These are phyloP conservation scores for Rhizoctonia solani DNA, from an alignment of 1,284 basidiomycete genomes.

Conservation along the genomic window DNA sequence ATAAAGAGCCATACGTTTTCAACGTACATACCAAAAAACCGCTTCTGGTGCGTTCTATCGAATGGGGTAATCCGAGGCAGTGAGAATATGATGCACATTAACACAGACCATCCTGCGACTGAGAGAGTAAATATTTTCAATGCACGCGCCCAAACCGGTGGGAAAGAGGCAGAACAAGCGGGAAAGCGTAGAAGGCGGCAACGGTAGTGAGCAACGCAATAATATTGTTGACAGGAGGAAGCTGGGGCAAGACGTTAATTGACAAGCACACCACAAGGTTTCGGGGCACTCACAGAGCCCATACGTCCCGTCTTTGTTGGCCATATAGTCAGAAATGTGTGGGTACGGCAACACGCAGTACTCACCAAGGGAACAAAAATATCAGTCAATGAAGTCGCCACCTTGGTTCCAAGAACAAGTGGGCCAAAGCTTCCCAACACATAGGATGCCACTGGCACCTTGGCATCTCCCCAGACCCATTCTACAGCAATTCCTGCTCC, in stretches of 20 bases:
- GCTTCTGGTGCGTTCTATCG: constrained; percentile 85
- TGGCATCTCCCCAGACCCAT: constrained; percentile 46
- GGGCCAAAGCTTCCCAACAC: constrained; percentile 65
- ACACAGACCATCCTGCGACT: constrained; percentile 53
- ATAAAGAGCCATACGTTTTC: constrained; percentile 91
- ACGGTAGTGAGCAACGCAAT: constrained; percentile 76
- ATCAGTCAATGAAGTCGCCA: constrained; percentile 73
- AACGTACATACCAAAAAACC: constrained; percentile 82
- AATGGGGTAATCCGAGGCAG: constrained; percentile 65
- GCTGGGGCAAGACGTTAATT: constrained; percentile 40
- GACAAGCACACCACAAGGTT: neutral
- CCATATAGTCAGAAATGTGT: neutral
- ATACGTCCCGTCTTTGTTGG: constrained; percentile 68
- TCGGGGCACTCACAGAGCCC: constrained; percentile 52
- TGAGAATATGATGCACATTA: constrained; percentile 64
- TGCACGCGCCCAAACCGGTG: constrained; percentile 66
- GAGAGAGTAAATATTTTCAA: constrained; percentile 54
- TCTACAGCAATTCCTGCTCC: constrained; percentile 42
- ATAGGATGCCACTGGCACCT: constrained; percentile 67
- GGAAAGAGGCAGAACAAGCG: constrained; percentile 72
- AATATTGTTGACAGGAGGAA: constrained; percentile 86
- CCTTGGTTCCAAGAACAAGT: constrained; percentile 68
- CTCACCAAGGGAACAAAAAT: constrained; percentile 91
- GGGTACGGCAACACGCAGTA: constrained; percentile 33
- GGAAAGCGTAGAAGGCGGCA: constrained; percentile 63